Evolutionary conservation across 352 stramenopile genomes (phyloP), one percentile per base, ranked within the genome.

Genomic region (Globisporangium abappressorium): DNA sequence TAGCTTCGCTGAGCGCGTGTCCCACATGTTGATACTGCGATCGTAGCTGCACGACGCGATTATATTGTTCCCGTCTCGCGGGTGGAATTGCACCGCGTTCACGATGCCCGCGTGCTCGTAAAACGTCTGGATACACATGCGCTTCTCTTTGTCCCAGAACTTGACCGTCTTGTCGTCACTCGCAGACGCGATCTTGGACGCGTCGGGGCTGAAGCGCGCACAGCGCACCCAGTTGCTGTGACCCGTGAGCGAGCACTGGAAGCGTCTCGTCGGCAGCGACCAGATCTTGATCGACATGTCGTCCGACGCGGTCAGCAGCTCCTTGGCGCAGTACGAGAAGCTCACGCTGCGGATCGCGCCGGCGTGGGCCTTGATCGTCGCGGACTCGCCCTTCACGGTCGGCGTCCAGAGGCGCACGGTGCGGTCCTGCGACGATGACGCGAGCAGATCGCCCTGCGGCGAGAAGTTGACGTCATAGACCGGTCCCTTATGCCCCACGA

Each of bases 201-300:
- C 77, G 71, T 98, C 91, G 6, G 76, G 71, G 47, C 84, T 93
- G 71, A 98, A 98, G 2, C 68, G 64, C 15, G 88, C 86, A 36
- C 83, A 91, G 36, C 94, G 85, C 24, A 98, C 94, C 94, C 93
- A 98, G 71, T 98, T 98, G 64, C 75, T 92, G 73, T 98, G 94
- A 22, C 93, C 93, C 2, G 81, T 90, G 20, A 97, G 74, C 51
- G 87, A 94, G 69, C 89, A 97, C 53, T 91, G 71, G 70, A 98
- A 98, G 51, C 91, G 87, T 9, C 88, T 68, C 9, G 77, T 84
- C 5, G 93, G 90, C 43, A 98, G 68, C 47, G 84, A 71, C 83
- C 85, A 97, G 24, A 98, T 67, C 70, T 98, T 98, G 65, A 97
- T 80, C 20, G 86, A 94, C 81, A 97, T 97, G 72, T 98, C 94